Evolutionary conservation across 2,329 filamentous ascomycete genomes (phyloP).

Genomic region (Onygenales sp.): DNA sequence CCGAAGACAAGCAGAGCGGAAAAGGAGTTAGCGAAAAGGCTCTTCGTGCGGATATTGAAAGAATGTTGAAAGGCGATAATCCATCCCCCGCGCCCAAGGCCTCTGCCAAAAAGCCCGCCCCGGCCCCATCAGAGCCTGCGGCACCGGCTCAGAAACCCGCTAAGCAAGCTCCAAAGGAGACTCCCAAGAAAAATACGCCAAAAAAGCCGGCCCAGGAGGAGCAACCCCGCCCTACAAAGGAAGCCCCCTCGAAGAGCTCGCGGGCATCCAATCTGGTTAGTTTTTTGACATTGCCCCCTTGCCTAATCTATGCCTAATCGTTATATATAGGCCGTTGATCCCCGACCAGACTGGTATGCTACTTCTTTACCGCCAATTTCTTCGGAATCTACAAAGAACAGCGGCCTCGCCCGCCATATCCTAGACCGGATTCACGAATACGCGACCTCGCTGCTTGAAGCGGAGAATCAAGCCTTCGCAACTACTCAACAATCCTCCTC

Average conservation of each 20-base stretch:
- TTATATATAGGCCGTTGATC: conserved; percentile 43
- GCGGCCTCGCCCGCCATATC: conserved; percentile 40
- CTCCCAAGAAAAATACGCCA: neutral
- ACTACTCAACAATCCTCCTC: conserved; percentile 61
- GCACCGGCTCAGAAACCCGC: neutral
- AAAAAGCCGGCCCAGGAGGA: conserved; percentile 24
- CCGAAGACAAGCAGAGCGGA: conserved; percentile 14
- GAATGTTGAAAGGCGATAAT: conserved; percentile 24
- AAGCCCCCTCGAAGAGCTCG: neutral
- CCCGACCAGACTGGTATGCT: conserved; percentile 60
- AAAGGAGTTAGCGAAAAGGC: conserved; percentile 13
- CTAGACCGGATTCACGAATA: conserved; percentile 54
- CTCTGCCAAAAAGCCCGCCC: neutral
- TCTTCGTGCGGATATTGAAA: conserved; percentile 30
- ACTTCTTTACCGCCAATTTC: conserved; percentile 47
- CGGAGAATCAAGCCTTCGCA: conserved; percentile 67
- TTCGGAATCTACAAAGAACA: conserved; percentile 34
- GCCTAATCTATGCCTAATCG: conserved; percentile 14
- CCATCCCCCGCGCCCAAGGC: neutral
- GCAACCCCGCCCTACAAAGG: conserved; percentile 13
- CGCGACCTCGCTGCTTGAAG: conserved; percentile 63
- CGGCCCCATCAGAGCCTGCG: neutral
- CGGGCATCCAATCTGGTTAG: conserved; percentile 22
- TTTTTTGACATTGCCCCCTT: neutral
- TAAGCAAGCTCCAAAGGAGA: neutral